phyloP scores from a whole-genome alignment of 495 filamentous ascomycete genomes.

The Daldinia concentrica region DNA sequence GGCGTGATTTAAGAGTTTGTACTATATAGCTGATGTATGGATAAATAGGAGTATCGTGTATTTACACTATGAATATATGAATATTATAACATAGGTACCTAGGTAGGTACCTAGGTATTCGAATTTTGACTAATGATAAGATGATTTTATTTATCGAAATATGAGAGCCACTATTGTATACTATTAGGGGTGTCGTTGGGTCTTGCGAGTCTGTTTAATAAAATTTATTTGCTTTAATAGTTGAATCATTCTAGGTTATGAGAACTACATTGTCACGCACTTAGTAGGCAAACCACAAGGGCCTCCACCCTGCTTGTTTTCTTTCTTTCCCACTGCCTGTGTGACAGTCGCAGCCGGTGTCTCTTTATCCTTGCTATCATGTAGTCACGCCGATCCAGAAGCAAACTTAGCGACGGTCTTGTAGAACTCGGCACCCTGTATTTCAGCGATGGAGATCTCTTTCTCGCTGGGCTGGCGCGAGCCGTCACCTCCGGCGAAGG shows the following conservation, averaged over 20 bases:
- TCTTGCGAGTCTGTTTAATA: not conserved
- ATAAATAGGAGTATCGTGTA: no score
- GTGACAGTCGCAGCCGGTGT: conserved; percentile 1
- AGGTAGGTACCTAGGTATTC: no score
- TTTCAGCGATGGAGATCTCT: conserved; percentile 80
- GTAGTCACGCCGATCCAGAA: conserved; percentile 78
- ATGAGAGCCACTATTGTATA: no score
- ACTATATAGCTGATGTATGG: no score
- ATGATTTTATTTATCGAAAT: no score
- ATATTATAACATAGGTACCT: no score
- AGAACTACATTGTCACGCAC: conserved; percentile 36
- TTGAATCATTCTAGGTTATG: not conserved
- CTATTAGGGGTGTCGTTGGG: not conserved
- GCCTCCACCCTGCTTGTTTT: conserved; percentile 28
- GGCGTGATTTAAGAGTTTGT: not conserved
- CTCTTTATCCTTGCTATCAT: conserved; percentile 60
- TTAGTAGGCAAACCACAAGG: conserved; percentile 45
- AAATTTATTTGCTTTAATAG: not conserved
- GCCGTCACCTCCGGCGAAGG: conserved; percentile 82
- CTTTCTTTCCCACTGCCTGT: not conserved
- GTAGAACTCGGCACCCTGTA: conserved; percentile 90
- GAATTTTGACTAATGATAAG: no score
- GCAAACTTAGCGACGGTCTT: conserved; percentile 71
- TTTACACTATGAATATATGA: not conserved
- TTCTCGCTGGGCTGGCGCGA: conserved; percentile 77